Base-by-base conservation (phyloP, 257 asterid genomes). In the Henckelia pumila region DNA sequence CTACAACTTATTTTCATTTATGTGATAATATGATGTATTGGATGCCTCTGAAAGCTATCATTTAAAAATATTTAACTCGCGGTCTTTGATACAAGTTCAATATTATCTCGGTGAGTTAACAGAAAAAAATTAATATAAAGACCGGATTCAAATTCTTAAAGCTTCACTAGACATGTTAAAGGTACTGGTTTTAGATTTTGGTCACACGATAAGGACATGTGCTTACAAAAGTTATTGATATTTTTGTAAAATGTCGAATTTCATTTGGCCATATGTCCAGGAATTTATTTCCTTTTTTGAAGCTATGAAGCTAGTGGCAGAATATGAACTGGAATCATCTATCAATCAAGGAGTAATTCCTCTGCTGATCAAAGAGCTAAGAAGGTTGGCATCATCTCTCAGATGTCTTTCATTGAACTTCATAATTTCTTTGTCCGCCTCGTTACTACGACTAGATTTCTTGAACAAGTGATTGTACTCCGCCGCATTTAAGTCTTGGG, bases 241-340 rank as follows among this genome's bases (percentile, higher is more conserved):
- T n/a, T n/a, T n/a, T n/a, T n/a, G n/a, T n/a, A n/a, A n/a, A n/a
- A n/a, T n/a, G n/a, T 66, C 66, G 66, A 55, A 32, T 75, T 26
- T 71, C 65, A 49, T 63, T 16, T 63, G 60, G 71, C 28, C 63
- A 56, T 72, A 20, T 47, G 59, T 4, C 58, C 75, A 93, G 99
- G 97, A 88, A 71, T 93, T 93, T 70, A 76, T 93, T 70, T 75
- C 92, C 21, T 88, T 90, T 66, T 93, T 95, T 72, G 99, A 90
- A 84, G 77, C 86, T 8, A 84, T 90, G 96, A 97, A 88, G 83
- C 92, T 93, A 86, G 85, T 90, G 61, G 95, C 99, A 24, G 81
- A 76, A 75, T 96, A 81, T 59, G 99, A 93, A 74, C 78, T 84
- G 53, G 90, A 80, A 76, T 68, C 80, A 62, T 78, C 85, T 40